Percentiles rank a stretch among this genome's conserved stretches.
Conservation (phyloP, 192 early-diverging fungal genomes). For the Dissophora globulifera region DNA sequence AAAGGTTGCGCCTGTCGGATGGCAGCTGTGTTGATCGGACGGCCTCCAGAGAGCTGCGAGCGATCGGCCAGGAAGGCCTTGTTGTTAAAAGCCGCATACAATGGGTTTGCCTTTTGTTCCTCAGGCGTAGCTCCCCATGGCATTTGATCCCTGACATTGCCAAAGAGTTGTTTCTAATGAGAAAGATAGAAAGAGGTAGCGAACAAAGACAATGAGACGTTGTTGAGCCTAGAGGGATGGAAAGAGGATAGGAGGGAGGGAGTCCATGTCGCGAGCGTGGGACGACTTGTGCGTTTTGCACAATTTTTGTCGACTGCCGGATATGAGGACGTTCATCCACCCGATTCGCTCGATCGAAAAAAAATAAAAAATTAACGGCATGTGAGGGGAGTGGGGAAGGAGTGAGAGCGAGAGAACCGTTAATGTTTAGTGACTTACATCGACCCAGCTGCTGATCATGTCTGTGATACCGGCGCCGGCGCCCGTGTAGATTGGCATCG, state of each 20-base stretch:
- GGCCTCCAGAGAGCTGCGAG: conserved; percentile 10
- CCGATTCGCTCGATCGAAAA: conserved; percentile 30
- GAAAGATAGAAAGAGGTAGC: not conserved
- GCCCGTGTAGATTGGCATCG: too few species aligned
- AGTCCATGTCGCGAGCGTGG: too few species aligned
- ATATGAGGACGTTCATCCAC: conserved; percentile 2
- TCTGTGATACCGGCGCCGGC: not conserved
- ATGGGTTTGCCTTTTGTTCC: conserved; percentile 30
- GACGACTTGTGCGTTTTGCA: too few species aligned
- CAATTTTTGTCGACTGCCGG: too few species aligned
- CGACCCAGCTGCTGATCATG: conserved; percentile 31
- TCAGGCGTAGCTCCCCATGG: conserved; percentile 35
- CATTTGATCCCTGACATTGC: conserved; percentile 28
- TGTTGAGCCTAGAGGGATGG: not conserved
- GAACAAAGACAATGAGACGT: not conserved
- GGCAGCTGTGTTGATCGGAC: conserved; percentile 21
- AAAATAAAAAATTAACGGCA: too few species aligned
- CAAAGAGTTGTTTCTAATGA: conserved; percentile 33
- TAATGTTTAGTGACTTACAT: conserved; percentile 49
- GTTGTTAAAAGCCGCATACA: conserved; percentile 20
- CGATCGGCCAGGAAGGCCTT: conserved; percentile 38
- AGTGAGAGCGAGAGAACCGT: too few species aligned
- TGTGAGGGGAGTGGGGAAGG: too few species aligned
- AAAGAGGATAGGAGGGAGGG: not conserved
- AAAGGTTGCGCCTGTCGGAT: conserved; percentile 12